Conservation (phyloP, 441 rosid genomes). For the Erodium moschatum region DNA sequence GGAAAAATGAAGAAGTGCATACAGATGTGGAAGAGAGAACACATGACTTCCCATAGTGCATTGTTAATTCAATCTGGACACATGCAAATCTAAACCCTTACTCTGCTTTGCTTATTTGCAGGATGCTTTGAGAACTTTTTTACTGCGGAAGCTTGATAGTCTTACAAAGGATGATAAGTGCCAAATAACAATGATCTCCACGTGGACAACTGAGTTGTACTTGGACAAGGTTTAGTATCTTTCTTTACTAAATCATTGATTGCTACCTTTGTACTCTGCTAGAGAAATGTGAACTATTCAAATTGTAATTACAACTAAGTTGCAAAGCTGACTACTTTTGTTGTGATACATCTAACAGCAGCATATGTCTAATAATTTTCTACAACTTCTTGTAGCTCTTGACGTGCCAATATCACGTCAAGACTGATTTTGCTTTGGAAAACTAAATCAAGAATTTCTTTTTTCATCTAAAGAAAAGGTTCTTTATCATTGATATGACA, state of each 20-base stretch:
- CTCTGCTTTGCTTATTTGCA: constrained; percentile 34
- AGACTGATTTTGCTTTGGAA: constrained; percentile 3
- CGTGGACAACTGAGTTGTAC: constrained; percentile 97
- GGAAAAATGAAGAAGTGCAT: neutral
- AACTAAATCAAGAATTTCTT: neutral
- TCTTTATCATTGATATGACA: constrained; percentile 2
- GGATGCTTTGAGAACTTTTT: constrained; percentile 96
- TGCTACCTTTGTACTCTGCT: constrained; percentile 9
- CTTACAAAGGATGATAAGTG: constrained; percentile 88
- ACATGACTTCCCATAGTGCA: neutral
- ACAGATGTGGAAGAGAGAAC: neutral
- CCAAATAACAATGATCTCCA: constrained; percentile 97
- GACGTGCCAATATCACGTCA: neutral
- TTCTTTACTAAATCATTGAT: constrained; percentile 16
- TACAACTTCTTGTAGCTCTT: neutral
- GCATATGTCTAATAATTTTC: neutral
- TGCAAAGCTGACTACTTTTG: constrained; percentile 11
- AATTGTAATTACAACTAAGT: constrained; percentile 12
- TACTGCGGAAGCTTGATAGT: constrained; percentile 91
- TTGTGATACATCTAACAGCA: constrained; percentile 9
- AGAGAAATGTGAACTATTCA: constrained; percentile 11
- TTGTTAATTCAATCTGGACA: neutral
- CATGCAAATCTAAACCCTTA: constrained; percentile 8
- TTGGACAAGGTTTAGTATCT: constrained; percentile 81
- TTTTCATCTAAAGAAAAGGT: neutral